These are phyloP conservation scores for Mycena filopes DNA, from an alignment of 768 basidiomycete species.

Conservation along the genomic window DNA sequence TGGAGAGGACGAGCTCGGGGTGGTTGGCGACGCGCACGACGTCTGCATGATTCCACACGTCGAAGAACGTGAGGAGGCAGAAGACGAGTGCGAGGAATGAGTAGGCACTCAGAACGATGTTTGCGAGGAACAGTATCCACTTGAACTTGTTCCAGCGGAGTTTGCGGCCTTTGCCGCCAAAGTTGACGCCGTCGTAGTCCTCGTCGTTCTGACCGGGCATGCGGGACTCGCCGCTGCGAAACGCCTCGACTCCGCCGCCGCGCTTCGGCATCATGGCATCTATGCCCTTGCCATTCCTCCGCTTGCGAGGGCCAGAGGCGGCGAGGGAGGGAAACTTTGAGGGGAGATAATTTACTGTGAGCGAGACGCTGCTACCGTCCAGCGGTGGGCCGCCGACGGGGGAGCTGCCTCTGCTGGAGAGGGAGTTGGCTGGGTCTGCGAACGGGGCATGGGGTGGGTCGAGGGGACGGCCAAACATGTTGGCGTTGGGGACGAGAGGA, in stretches of 20 bases:
- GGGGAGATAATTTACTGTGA: slow-evolving; percentile 81
- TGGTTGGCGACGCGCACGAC: slow-evolving; percentile 78
- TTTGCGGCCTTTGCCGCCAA: slow-evolving; percentile 53
- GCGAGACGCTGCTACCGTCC: slow-evolving; percentile 43
- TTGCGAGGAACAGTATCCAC: slow-evolving; percentile 78
- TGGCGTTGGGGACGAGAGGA: slow-evolving; percentile 62
- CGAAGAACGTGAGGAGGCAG: slow-evolving; percentile 81
- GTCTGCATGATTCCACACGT: slow-evolving; percentile 75
- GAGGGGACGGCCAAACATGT: slow-evolving; percentile 44
- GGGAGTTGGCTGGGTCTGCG: slow-evolving; percentile 33
- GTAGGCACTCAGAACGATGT: slow-evolving; percentile 68
- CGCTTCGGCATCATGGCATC: slow-evolving; percentile 61
- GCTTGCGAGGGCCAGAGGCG: slow-evolving; percentile 52
- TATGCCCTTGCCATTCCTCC: slow-evolving; percentile 45
- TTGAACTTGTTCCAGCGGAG: slow-evolving; percentile 88
- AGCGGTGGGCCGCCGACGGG: slow-evolving; percentile 31
- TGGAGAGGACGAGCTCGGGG: slow-evolving; percentile 76
- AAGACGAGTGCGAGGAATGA: slow-evolving; percentile 70
- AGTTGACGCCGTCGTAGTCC: slow-evolving; percentile 60
- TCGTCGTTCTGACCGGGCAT: slow-evolving; percentile 65
- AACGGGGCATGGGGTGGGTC: slow-evolving; percentile 50
- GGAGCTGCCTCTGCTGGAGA: slow-evolving; percentile 33
- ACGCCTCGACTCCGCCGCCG: slow-evolving; percentile 79
- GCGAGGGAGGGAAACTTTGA: slow-evolving; percentile 73
- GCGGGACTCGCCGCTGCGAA: slow-evolving; percentile 60